Conservation (phyloP, 2,329 filamentous ascomycete species). For the Macrophomina tecta region DNA sequence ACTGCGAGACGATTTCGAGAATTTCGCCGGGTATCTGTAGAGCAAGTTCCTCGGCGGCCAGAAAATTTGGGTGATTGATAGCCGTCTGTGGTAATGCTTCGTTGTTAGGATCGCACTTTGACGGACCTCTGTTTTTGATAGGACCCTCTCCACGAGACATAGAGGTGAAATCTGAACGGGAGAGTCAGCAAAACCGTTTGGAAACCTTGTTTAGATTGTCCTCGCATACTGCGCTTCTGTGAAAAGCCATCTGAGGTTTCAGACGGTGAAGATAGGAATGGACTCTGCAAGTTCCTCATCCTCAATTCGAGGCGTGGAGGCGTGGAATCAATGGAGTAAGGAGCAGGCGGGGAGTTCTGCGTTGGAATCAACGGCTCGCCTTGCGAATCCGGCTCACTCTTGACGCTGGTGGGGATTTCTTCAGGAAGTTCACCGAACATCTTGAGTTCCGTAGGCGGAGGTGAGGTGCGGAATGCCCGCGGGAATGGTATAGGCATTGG, state of each 20-base stretch:
- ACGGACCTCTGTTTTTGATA: too few species aligned
- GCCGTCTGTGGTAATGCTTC: not conserved
- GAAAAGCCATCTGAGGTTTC: not conserved
- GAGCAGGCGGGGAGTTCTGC: not conserved
- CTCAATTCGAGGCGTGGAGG: not conserved
- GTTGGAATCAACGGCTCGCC: not conserved
- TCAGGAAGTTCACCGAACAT: too few species aligned
- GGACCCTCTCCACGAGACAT: not conserved
- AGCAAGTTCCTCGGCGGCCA: not conserved
- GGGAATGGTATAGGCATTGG: not conserved
- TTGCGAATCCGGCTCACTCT: not conserved
- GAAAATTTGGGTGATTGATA: not conserved
- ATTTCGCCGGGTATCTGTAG: not conserved
- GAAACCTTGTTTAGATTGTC: too few species aligned
- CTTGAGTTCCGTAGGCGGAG: not conserved
- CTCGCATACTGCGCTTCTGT: too few species aligned
- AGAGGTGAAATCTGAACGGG: not conserved
- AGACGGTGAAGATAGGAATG: not conserved
- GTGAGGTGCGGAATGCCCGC: not conserved
- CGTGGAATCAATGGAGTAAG: not conserved
- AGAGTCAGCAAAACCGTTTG: too few species aligned
- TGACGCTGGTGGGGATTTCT: not conserved
- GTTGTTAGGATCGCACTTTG: not conserved
- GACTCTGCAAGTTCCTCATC: not conserved
- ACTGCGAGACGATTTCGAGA: not conserved